Percentiles rank a stretch among this genome's conserved stretches.
Evolutionary conservation across 148 eudicot genomes (phyloP).

Genomic region (Arbutus unedo): DNA sequence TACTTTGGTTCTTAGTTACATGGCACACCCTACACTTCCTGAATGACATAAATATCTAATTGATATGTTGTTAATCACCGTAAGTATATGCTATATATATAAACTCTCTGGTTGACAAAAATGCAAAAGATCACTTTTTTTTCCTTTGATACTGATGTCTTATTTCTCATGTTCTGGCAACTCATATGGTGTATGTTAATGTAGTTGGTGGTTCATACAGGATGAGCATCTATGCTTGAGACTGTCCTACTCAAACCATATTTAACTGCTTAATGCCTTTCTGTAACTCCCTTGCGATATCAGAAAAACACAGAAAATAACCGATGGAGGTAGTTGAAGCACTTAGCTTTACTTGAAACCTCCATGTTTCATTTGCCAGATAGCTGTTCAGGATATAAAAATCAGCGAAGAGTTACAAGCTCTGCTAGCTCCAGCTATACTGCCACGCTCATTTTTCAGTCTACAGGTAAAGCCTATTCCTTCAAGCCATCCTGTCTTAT

Average conservation of each 20-base stretch:
- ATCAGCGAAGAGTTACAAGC: conserved; percentile 83
- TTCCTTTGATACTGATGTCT: not conserved
- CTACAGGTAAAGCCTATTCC: conserved; percentile 54
- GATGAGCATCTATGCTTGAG: not conserved
- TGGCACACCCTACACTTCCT: not conserved
- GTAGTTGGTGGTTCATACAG: not conserved
- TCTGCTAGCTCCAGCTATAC: conserved; percentile 73
- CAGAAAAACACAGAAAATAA: not conserved
- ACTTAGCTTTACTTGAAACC: not conserved
- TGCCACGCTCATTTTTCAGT: conserved; percentile 76
- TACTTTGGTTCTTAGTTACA: not conserved
- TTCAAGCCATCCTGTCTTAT: not conserved
- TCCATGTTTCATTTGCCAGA: conserved; percentile 37
- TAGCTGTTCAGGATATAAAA: conserved; percentile 64
- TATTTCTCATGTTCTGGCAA: not conserved
- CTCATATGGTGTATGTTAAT: not conserved
- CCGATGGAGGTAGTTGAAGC: not conserved
- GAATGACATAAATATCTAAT: not conserved
- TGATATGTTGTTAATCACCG: not conserved
- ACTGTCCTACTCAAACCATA: not conserved
- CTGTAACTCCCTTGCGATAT: not conserved
- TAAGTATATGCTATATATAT: too few species aligned
- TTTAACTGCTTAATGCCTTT: not conserved
- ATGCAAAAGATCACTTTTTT: not conserved
- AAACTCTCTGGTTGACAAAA: not conserved